phyloP scores from a whole-genome alignment of 805 yeast genomes.

The Ogataea salicorniae region DNA sequence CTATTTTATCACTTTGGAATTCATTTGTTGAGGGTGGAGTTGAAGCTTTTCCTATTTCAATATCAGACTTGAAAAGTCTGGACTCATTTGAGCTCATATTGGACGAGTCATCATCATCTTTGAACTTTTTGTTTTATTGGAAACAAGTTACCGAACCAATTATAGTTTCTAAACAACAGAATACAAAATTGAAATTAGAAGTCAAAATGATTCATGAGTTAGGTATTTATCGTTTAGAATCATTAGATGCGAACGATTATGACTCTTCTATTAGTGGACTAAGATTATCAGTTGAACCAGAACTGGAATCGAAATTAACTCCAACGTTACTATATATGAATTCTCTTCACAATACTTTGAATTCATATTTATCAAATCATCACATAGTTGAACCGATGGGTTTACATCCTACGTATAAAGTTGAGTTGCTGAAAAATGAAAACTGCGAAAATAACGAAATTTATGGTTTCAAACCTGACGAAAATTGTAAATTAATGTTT shows the following conservation, averaged over 20 bases:
- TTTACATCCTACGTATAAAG: constrained; percentile 25
- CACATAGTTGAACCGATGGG: constrained; percentile 15
- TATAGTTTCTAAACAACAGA: constrained; percentile 1
- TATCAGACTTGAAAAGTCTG: constrained; percentile 10
- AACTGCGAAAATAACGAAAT: not conserved
- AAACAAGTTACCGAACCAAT: constrained; percentile 11
- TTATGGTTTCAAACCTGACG: constrained; percentile 4
- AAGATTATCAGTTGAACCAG: constrained; percentile 8
- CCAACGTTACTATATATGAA: constrained; percentile 24
- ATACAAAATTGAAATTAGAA: not conserved
- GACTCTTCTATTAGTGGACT: constrained; percentile 20
- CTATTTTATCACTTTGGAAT: constrained; percentile 16
- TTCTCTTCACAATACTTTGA: constrained; percentile 16
- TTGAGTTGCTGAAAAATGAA: constrained; percentile 4
- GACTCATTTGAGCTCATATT: constrained; percentile 19
- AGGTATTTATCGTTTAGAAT: constrained; percentile 18
- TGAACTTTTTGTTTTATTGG: constrained; percentile 19
- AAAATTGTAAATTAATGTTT: constrained; percentile 19
- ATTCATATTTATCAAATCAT: constrained; percentile 14
- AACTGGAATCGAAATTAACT: constrained; percentile 5
- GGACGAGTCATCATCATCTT: constrained; percentile 2
- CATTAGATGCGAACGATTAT: constrained; percentile 12
- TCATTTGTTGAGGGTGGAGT: constrained; percentile 2
- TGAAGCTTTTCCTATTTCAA: constrained; percentile 8
- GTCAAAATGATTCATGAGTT: constrained; percentile 13